Conservation (phyloP, 345 rosid genomes). For the Salix exigua region DNA sequence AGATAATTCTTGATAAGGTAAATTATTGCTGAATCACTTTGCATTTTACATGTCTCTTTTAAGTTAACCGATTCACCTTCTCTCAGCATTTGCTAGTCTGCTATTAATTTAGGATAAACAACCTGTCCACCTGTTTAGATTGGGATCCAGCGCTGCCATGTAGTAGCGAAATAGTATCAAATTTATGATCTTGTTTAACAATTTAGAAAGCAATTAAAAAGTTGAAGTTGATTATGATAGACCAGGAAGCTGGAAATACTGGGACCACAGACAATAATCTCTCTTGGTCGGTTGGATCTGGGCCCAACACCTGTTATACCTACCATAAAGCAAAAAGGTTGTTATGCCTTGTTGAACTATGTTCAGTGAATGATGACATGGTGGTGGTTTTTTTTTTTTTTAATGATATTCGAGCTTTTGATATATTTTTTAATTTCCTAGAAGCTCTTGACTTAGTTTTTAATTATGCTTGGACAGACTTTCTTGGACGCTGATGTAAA, state of each 20-base stretch:
- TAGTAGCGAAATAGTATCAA: not conserved
- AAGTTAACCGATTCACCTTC: not conserved
- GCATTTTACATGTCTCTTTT: not conserved
- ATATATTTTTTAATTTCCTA: not conserved
- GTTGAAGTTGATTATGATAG: not conserved
- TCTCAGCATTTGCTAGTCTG: not conserved
- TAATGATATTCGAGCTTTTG: not conserved
- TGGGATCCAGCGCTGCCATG: not conserved
- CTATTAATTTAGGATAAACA: not conserved
- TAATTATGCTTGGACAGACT: constrained; percentile 49
- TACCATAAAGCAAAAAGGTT: not conserved
- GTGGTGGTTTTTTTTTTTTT: not conserved
- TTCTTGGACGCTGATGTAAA: constrained; percentile 83
- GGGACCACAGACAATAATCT: not conserved
- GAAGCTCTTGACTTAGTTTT: not conserved
- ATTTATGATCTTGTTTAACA: not conserved
- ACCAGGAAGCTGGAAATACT: not conserved
- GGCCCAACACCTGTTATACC: not conserved
- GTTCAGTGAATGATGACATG: not conserved
- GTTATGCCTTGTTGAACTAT: not conserved
- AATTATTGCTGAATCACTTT: constrained; percentile 7
- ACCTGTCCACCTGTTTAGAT: not conserved
- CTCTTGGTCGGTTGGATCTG: not conserved
- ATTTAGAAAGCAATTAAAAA: not conserved
- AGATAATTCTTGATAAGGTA: constrained; percentile 92